Conservation (phyloP, 257 asterid species). For the Perilla frutescens region DNA sequence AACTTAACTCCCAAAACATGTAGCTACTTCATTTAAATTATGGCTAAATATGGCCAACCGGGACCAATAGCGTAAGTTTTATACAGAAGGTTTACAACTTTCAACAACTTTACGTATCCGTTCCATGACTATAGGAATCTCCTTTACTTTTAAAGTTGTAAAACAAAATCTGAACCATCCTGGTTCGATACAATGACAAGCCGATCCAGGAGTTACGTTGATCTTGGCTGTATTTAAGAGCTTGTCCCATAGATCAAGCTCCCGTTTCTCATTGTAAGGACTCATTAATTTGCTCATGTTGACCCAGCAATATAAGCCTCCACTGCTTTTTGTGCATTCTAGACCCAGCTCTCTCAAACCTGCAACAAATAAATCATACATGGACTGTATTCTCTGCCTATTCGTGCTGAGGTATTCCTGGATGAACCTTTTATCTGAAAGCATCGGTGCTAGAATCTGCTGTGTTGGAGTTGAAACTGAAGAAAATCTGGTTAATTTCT, state of each 20-base stretch:
- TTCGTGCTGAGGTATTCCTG: conserved; percentile 60
- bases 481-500: conserved; percentile 78
- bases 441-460: conserved; percentile 72
- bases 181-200: conserved; percentile 97
- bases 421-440: conserved; percentile 70
- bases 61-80: conserved; percentile 37
- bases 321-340: conserved; percentile 69
- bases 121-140: conserved; percentile 72
- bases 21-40: conserved; percentile 31
- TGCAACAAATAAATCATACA: conserved; percentile 62
- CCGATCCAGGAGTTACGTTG: conserved; percentile 87
- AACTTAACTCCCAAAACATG: conserved; percentile 31
- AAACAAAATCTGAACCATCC: conserved; percentile 98
- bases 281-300: conserved; percentile 83
- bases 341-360: conserved; percentile 72
- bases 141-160: conserved; percentile 61
- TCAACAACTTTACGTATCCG: conserved; percentile 72
- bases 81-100: conserved; percentile 70
- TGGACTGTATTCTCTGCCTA: conserved; percentile 58
- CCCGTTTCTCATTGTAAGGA: conserved; percentile 87
- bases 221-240: conserved; percentile 71
- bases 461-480: conserved; percentile 89
- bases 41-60: conserved; percentile 40
- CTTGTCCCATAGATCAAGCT: conserved; percentile 91
- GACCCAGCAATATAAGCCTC: conserved; percentile 93